Evolutionary conservation across 805 yeast genomes (phyloP), one percentile per base, ranked within the genome.

Genomic region (Ogataea minuta): DNA sequence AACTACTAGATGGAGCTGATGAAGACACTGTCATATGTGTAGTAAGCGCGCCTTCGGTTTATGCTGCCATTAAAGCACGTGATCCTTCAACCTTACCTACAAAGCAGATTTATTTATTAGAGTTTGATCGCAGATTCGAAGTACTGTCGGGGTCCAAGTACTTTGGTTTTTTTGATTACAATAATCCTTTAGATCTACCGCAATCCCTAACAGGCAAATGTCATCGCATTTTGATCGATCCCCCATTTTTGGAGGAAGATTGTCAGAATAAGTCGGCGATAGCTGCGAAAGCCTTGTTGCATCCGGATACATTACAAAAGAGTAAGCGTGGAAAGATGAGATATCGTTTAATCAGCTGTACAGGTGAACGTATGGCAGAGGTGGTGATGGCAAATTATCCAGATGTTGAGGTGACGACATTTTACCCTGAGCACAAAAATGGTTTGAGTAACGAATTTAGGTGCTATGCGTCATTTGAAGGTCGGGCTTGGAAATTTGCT

Each of bases 11-110:
- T 24, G 93, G 87, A 6, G 93, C 95, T 1, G 84, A 81, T 49
- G 72, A 72, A 38, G 70, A 74, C 26, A 84, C 95, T 0, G 79
- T 78, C 1, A 72, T 89, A 30, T 85, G 84, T 34, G 73, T 89
- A 37, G 86, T 84, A 2, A 79, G 90, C 64, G 96, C 96, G 2
- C 96, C 97, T 13, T 84, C 96, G 0, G 96, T 87, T 3, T 89
- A 82, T 63, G 95, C 95, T 1, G 93, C 91, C 0, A 75, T 88
- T 30, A 72, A 71, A 46, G 74, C 75, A 42, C 68, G 75, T 36
- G 76, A 77, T 4, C 59, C 60, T 7, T 61, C 60, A 6, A 66
- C 68, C 4, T 48, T 84, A 25, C 90, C 90, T 26, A 85, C 88
- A 0, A 53, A 77, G 37, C 74, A 83, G 35, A 80, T 88, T 13